Conservation (phyloP, 192 early-diverging fungal genomes). For the Mortierella hygrophila region DNA sequence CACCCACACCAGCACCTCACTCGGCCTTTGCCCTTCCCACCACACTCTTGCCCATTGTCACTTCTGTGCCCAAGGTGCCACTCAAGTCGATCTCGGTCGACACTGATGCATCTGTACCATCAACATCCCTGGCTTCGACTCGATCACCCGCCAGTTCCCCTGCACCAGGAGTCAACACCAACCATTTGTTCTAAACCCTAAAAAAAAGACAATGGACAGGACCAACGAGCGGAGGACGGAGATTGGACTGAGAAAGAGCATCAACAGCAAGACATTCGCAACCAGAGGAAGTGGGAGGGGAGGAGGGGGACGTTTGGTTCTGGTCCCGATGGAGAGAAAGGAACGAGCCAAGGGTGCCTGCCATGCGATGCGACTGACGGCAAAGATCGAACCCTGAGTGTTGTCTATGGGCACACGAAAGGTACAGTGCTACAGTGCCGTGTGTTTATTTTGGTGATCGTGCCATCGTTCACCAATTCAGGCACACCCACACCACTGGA, state of each 20-base stretch:
- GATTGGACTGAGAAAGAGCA: background rate
- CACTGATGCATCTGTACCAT: background rate
- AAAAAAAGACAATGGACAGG: background rate
- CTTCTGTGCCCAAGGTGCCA: constrained; percentile 19
- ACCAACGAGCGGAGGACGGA: background rate
- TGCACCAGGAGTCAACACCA: constrained; percentile 29
- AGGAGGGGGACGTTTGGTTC: too few relatives aligned
- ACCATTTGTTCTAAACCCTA: constrained; percentile 17
- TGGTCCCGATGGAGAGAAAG: too few relatives aligned
- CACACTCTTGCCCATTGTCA: constrained; percentile 37
- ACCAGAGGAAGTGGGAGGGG: background rate
- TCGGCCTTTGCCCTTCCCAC: constrained; percentile 26
- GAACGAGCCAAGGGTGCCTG: too few relatives aligned
- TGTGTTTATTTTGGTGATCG: background rate
- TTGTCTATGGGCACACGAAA: background rate
- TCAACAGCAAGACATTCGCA: too few relatives aligned
- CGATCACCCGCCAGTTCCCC: constrained; percentile 24
- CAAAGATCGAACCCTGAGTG: too few relatives aligned
- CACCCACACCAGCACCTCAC: constrained; percentile 28
- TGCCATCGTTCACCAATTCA: background rate
- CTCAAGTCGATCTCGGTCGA: constrained; percentile 10
- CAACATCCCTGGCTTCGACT: background rate
- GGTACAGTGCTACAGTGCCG: background rate
- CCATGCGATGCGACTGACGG: too few relatives aligned
- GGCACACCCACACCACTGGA: background rate